Base-by-base conservation (phyloP, 192 early-diverging fungal genomes). In the Entomortierella lignicola region DNA sequence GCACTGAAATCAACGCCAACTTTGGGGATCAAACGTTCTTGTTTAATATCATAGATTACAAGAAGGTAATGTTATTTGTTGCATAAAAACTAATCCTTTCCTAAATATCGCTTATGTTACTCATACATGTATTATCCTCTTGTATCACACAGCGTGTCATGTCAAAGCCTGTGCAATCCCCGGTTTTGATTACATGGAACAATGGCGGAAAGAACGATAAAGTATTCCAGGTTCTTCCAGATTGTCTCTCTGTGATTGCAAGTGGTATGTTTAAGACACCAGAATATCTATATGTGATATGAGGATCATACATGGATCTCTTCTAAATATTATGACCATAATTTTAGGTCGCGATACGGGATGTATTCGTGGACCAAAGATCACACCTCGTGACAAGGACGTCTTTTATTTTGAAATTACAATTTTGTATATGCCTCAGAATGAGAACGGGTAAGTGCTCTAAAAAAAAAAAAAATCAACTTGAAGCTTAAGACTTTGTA, bases 1-100 rank as follows among this genome's bases (percentile, higher is more conserved):
- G 75, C 6, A 79, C 75, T 0, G 75, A 66, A 54, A 70, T 79
- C 57, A 79, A 79, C 60, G 75, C 75, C 68, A 79, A 79, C 57
- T 79, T 79, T 70, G 75, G 75, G 3, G 75, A 79, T 32, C 75
- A 79, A 47, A 79, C 75, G 11, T 79, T 79, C 63, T 30, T 70
- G 63, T 79, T 79, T 29, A 64, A 79, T 23, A 79, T 79, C 66
- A 62, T 70, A 27, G 67, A 64, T 15, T 79, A 79, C 43, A 79
- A 70, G 63, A 79, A 79, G 72, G 72, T 77, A 68, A 42, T 13
- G n/a, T 47, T 15, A 27, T 25, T 8, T 23, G 42, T 44, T 27
- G 32, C 8, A 25, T 5, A 47, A n/a, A n/a, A n/a, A n/a, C n/a
- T n/a, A n/a, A n/a, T n/a, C n/a, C n/a, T n/a, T n/a, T 29, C 1